Evolutionary conservation across 495 filamentous ascomycete species (phyloP).

Genomic region (Poronia punctata): DNA sequence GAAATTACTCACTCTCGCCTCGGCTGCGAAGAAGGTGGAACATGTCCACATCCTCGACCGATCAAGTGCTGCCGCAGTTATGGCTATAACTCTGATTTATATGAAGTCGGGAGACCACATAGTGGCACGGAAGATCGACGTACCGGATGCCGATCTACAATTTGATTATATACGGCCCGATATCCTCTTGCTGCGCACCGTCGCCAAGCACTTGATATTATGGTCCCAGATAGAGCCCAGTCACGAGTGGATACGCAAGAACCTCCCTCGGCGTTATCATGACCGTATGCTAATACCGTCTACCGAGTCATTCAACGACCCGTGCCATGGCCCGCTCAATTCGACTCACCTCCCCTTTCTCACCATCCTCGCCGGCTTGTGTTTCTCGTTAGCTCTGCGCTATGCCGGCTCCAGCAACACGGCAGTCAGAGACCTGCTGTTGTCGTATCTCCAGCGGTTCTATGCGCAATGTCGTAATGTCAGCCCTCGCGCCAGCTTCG

Average conservation of each 20-base stretch:
- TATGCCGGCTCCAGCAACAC: slow-evolving; percentile 76
- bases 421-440: slow-evolving; percentile 67
- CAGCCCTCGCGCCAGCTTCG: slow-evolving; percentile 52
- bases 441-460: slow-evolving; percentile 81
- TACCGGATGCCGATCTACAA: slow-evolving; percentile 79
- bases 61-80: slow-evolving; percentile 80
- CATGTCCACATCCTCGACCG: slow-evolving; percentile 87
- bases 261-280: slow-evolving; percentile 63
- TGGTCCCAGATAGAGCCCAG: slow-evolving; percentile 75
- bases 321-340: slow-evolving; percentile 19
- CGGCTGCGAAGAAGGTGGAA: slow-evolving; percentile 78
- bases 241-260: slow-evolving; percentile 64
- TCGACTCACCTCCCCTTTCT: slow-evolving; percentile 67
- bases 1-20: slow-evolving; percentile 74
- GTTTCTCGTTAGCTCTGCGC: slow-evolving; percentile 74
- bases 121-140: slow-evolving; percentile 87
- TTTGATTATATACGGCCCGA: slow-evolving; percentile 95
- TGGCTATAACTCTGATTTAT: slow-evolving; percentile 89
- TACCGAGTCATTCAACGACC: slow-evolving; percentile 8
- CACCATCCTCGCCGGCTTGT: slow-evolving; percentile 85
- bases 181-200: slow-evolving; percentile 79
- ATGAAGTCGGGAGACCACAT: slow-evolving; percentile 91
- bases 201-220: slow-evolving; percentile 88
- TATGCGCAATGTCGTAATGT: slow-evolving; percentile 61
- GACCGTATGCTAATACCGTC: slow-evolving; percentile 26